Evolutionary conservation across 805 yeast species (phyloP).

Genomic region (Brettanomyces custersianus): DNA sequence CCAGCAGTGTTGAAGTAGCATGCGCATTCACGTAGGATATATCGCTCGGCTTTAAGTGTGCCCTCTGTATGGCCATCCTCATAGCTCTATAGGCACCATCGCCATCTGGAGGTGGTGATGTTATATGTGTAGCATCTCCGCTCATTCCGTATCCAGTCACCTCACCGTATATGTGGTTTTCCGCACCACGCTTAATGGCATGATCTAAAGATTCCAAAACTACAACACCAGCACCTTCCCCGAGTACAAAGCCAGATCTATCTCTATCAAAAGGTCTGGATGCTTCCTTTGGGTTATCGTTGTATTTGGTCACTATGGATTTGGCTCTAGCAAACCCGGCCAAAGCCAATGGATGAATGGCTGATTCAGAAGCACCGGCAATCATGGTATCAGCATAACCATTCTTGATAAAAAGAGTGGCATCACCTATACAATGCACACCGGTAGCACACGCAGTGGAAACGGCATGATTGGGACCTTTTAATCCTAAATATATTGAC

Average conservation of each 20-base stretch:
- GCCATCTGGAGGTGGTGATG: slow-evolving; percentile 81
- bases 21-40: slow-evolving; percentile 89
- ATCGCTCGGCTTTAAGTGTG: slow-evolving; percentile 35
- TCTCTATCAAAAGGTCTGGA: slow-evolving; percentile 80
- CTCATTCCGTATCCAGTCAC: slow-evolving; percentile 81
- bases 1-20: slow-evolving; percentile 87
- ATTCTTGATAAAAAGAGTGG: slow-evolving; percentile 65
- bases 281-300: slow-evolving; percentile 53
- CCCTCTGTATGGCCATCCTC: slow-evolving; percentile 58
- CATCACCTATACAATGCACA: slow-evolving; percentile 88
- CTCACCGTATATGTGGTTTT: slow-evolving; percentile 64
- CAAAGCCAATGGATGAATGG: slow-evolving; percentile 76
- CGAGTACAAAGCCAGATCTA: slow-evolving; percentile 81
- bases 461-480: slow-evolving; percentile 83
- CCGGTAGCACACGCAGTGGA: slow-evolving; percentile 98
- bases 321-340: slow-evolving; percentile 90
- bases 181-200: slow-evolving; percentile 57
- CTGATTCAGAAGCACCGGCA: slow-evolving; percentile 91
- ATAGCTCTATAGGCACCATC: slow-evolving; percentile 80
- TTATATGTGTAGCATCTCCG: slow-evolving; percentile 89
- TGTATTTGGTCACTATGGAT: slow-evolving; percentile 57
- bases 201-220: slow-evolving; percentile 71
- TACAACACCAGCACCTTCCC: slow-evolving; percentile 87
- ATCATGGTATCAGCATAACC: slow-evolving; percentile 82
- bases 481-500: slow-evolving; percentile 64